A percentile compares a stretch with the other conserved stretches of the same genome.
Conservation (phyloP, 345 rosid genomes). For the Eucalyptus sp. region DNA sequence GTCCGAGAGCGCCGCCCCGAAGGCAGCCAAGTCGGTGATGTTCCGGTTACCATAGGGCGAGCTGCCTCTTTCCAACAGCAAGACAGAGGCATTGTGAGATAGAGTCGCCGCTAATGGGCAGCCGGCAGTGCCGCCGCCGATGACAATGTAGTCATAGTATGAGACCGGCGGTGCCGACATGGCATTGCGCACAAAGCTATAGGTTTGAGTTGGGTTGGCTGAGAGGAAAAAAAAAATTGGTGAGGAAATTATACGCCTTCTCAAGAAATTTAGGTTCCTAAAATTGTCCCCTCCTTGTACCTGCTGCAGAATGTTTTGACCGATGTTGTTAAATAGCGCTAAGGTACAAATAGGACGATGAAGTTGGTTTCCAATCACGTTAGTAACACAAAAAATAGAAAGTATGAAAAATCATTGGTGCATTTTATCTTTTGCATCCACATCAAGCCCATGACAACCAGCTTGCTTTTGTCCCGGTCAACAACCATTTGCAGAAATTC, state of each 20-base stretch:
- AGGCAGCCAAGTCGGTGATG: slow-evolving; percentile 11
- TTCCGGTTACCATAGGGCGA: slow-evolving; percentile 26
- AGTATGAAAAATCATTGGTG: not conserved
- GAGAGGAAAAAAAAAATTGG: not conserved
- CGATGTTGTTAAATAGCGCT: not conserved
- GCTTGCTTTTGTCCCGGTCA: not conserved
- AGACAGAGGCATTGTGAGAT: slow-evolving; percentile 13
- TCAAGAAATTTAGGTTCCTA: not conserved
- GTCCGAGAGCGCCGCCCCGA: slow-evolving; percentile 8
- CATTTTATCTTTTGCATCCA: not conserved
- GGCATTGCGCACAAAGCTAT: slow-evolving; percentile 7
- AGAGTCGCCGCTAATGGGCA: slow-evolving; percentile 37
- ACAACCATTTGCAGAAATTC: not conserved
- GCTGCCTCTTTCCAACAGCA: slow-evolving; percentile 34
- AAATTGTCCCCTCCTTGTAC: not conserved
- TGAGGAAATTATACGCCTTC: not conserved
- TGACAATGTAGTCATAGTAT: slow-evolving; percentile 23
- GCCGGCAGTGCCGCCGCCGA: slow-evolving; percentile 39
- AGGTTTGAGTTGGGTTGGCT: not conserved
- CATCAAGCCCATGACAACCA: not conserved
- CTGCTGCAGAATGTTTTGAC: not conserved
- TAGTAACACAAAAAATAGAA: not conserved
- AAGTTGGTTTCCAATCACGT: not conserved
- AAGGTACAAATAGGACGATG: not conserved
- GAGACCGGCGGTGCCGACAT: slow-evolving; percentile 3